Base-by-base conservation (phyloP, 768 basidiomycete species). In the Boletellus emodensis region DNA sequence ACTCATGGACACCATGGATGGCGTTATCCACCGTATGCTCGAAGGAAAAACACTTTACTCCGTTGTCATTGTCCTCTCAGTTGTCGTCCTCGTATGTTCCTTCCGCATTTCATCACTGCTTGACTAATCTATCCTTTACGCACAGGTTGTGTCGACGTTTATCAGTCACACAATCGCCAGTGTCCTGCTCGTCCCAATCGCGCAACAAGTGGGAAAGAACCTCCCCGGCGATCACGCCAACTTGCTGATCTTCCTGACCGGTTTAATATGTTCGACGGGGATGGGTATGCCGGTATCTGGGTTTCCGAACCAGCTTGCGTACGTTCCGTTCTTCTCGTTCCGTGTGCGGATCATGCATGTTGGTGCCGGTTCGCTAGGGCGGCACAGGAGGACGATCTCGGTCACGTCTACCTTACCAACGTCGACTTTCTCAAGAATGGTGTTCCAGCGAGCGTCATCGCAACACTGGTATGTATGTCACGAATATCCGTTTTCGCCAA, bases 211-310 rank as follows among this genome's bases (percentile, higher is more conserved):
- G 17, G 96, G 93, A 8, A 71, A 75, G n/a, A 87, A 80, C 42
- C 74, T 97, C 40, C 70, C 72, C 9, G 82, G 82, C 1, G 72
- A 84, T 40, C 88, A 87, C 55, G 74, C 80, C 39, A 86, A 92
- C 58, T 71, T 98, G 9, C 81, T 99, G 56, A 89, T 98, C 61
- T 95, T 99, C 72, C 80, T 94, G 58, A 96, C 94, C 32, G 93
- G 82, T 13, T 74, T 97, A 53, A 87, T 96, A 44, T 97, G 95
- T 65, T 94, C 92, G 3, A 76, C 91, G 6, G 96, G 95, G 2
- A 99, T 99, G 96, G 95, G 92, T 11, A 90, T 98, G 80, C 94
- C 95, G 3, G 94, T 98, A 35, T 94, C 91, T 54, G 96, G 96
- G n/a, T 99, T 98, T 76, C 95, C 95, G 0, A 96, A 97, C 68